Evolutionary conservation across 805 yeast species (phyloP).

Genomic region (Saturnispora silvae): DNA sequence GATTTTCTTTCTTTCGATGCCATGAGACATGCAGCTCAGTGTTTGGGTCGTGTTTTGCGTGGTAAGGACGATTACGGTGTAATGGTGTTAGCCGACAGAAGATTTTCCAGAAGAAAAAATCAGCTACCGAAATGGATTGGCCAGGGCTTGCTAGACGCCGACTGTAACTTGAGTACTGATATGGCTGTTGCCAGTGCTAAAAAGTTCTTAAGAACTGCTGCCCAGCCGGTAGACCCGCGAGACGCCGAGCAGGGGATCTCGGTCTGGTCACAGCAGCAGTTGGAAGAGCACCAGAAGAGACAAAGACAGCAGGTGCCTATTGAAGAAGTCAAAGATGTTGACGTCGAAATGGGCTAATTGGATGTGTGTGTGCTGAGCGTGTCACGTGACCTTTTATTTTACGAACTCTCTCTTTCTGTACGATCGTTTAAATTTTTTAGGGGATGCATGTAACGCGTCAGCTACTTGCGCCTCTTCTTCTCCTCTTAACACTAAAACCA

Average conservation of each 20-base stretch:
- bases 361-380: too few species aligned
- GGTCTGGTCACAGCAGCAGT: slow-evolving; percentile 77
- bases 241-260: slow-evolving; percentile 85
- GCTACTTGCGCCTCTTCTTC: neutral
- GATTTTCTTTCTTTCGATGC: slow-evolving; percentile 97
- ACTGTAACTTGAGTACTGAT: slow-evolving; percentile 85
- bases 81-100: slow-evolving; percentile 93
- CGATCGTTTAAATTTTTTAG: slow-evolving; percentile 2
- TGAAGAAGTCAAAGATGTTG: slow-evolving; percentile 17
- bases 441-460: too few species aligned
- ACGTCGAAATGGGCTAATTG: too few species aligned
- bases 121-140: slow-evolving; percentile 97
- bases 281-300: slow-evolving; percentile 46
- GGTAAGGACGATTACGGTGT: slow-evolving; percentile 99
- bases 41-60: slow-evolving; percentile 91
- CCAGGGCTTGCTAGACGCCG: slow-evolving; percentile 86
- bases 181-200: slow-evolving; percentile 95
- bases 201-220: slow-evolving; percentile 83
- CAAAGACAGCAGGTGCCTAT: slow-evolving; percentile 25
- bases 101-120: slow-evolving; percentile 75
- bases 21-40: slow-evolving; percentile 99
- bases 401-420: neutral
- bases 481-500: too few species aligned
- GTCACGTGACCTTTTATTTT: too few species aligned
- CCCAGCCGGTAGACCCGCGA: slow-evolving; percentile 82